phyloP scores from a whole-genome alignment of 1,139 yeast genomes.

The Candida sp. region DNA sequence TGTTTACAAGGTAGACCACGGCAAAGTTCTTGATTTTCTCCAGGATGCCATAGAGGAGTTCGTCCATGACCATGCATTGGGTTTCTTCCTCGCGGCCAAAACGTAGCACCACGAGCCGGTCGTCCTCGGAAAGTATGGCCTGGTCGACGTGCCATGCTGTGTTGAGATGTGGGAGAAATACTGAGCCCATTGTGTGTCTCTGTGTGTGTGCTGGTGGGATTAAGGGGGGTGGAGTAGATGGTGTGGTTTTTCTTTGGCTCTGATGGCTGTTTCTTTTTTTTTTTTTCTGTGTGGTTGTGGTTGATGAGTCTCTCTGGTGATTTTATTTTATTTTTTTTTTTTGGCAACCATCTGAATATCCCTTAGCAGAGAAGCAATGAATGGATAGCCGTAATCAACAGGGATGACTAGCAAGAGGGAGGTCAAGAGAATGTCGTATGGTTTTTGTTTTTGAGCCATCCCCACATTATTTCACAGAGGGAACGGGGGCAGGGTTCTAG shows the following conservation, averaged over 20 bases:
- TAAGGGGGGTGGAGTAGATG: not conserved
- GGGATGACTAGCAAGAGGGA: too few relatives aligned
- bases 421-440: too few relatives aligned
- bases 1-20: slow-evolving; percentile 85
- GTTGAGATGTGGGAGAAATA: slow-evolving; percentile 83
- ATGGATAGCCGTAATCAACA: too few relatives aligned
- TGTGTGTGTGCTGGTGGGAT: not conserved
- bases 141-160: slow-evolving; percentile 98
- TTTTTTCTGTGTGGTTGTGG: too few relatives aligned
- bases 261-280: too few relatives aligned
- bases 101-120: slow-evolving; percentile 82
- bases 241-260: too few relatives aligned
- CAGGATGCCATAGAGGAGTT: slow-evolving; percentile 75
- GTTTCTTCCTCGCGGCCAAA: slow-evolving; percentile 83
- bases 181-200: slow-evolving; percentile 69
- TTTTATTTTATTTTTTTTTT: too few relatives aligned
- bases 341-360: too few relatives aligned
- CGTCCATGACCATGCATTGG: slow-evolving; percentile 93
- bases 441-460: not conserved
- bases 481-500: not conserved
- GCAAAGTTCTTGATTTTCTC: slow-evolving; percentile 91
- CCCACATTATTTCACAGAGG: not conserved
- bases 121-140: slow-evolving; percentile 86
- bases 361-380: too few relatives aligned
- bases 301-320: too few relatives aligned